These are phyloP conservation scores for Sambucus nigra DNA, from an alignment of 129 eudicot species.

Conservation along the genomic window DNA sequence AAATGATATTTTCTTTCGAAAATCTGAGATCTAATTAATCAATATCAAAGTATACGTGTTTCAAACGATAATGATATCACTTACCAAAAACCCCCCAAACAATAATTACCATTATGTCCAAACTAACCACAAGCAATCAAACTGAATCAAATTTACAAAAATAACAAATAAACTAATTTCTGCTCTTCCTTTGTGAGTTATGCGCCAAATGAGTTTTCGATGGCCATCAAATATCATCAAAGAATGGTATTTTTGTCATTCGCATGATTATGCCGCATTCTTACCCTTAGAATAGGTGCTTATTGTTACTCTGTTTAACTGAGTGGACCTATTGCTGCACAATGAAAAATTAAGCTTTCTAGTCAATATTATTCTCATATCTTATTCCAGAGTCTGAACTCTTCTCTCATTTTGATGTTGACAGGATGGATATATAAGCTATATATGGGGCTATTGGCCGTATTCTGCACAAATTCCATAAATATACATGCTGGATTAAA, in stretches of 20 bases:
- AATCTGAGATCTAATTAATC: too few species aligned
- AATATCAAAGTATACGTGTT: too few species aligned
- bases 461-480: slow-evolving; percentile 92
- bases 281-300: background rate
- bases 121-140: too few species aligned
- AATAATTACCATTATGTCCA: too few species aligned
- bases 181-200: too few species aligned
- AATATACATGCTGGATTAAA: slow-evolving; percentile 97
- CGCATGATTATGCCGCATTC: background rate
- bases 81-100: too few species aligned
- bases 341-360: background rate
- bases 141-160: too few species aligned
- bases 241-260: too few species aligned
- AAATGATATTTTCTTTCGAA: too few species aligned
- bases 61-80: too few species aligned
- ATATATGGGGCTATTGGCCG: slow-evolving; percentile 92
- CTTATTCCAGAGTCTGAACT: background rate
- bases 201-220: background rate
- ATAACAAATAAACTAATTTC: too few species aligned
- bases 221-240: too few species aligned
- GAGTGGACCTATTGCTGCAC: background rate
- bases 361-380: background rate
- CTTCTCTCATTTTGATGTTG: slow-evolving; percentile 8
- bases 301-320: background rate
- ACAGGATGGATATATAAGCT: slow-evolving; percentile 89